Base-by-base conservation (phyloP, 306 rosid genomes). In the Rosa lucieae region DNA sequence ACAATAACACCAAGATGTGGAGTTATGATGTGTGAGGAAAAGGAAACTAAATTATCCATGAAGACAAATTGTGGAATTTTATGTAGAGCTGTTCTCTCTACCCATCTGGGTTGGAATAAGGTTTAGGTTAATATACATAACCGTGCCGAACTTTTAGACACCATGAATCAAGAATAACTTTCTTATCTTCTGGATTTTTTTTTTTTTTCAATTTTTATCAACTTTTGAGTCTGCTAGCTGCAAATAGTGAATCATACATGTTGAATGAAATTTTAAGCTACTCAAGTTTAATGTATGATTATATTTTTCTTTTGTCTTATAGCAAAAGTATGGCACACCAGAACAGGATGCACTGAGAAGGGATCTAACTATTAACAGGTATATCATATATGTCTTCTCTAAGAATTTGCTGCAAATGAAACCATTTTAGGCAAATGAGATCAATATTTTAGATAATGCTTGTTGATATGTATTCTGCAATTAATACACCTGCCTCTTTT, bases 321-420 rank as follows among this genome's bases (percentile, higher is more conserved):
- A 94, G 98, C 97, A 92, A 86, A 89, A 80, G 5, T 91, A 83
- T 87, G 97, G 97, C 85, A 86, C 97, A 42, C 84, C 98, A 21
- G 89, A 92, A 83, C 91, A 92, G 83, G 98, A 94, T 92, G 97
- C 98, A 3, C 89, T 89, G 84, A 89, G 98, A 88, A 91, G 97
- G 89, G 98, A 92, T 87, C 84, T 94, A 82, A 94, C 95, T 67
- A 94, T 94, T 70, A 94, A 94, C 88, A 94, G 98, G 97, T n/a
- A n/a, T n/a, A n/a, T n/a, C n/a, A n/a, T 91, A 78, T 73, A 53
- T 76, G 73, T 85, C 55, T 80, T 65, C 51, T 15, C 21, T 55
- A 73, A 20, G 39, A 55, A 35, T 52, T 18, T 35, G 32, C 47
- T 17, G 46, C 5, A 51, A 29, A 21, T 26, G 26, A 26, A 26